Conservation (phyloP, 768 basidiomycete genomes). For the Boletus rubropictus region DNA sequence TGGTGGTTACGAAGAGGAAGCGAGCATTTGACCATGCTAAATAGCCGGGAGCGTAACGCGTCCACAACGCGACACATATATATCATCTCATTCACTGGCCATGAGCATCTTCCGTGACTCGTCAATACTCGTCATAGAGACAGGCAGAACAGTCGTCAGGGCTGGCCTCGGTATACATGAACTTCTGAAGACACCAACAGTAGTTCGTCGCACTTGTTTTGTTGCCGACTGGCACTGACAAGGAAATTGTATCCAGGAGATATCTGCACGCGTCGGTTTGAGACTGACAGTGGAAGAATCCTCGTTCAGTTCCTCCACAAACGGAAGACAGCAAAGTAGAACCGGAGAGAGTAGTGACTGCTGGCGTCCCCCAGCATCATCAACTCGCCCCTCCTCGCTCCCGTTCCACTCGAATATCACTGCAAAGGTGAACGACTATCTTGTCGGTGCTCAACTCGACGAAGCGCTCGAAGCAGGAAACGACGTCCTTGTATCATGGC, state of each 20-base stretch:
- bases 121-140: constrained; percentile 76
- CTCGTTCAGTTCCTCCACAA: constrained; percentile 17
- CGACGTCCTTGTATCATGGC: constrained; percentile 74
- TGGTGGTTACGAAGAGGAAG: background rate
- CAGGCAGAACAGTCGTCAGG: constrained; percentile 59
- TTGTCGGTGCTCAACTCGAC: constrained; percentile 76
- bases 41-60: background rate
- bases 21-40: background rate
- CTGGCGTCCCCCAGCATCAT: constrained; percentile 37
- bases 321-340: constrained; percentile 22
- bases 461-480: constrained; percentile 72
- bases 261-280: constrained; percentile 75
- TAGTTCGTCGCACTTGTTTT: constrained; percentile 46
- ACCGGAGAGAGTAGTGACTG: constrained; percentile 15
- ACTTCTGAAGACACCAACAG: constrained; percentile 65
- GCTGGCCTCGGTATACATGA: constrained; percentile 80
- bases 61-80: background rate
- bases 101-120: constrained; percentile 76
- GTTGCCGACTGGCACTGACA: constrained; percentile 1
- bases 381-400: constrained; percentile 43
- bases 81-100: constrained; percentile 8
- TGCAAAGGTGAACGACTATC: constrained; percentile 67
- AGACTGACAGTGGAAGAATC: constrained; percentile 37
- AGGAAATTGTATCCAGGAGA: constrained; percentile 46
- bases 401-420: constrained; percentile 39